Evolutionary conservation across 192 early-diverging fungal genomes (phyloP).

Genomic region (Funneliformis mosseae): DNA sequence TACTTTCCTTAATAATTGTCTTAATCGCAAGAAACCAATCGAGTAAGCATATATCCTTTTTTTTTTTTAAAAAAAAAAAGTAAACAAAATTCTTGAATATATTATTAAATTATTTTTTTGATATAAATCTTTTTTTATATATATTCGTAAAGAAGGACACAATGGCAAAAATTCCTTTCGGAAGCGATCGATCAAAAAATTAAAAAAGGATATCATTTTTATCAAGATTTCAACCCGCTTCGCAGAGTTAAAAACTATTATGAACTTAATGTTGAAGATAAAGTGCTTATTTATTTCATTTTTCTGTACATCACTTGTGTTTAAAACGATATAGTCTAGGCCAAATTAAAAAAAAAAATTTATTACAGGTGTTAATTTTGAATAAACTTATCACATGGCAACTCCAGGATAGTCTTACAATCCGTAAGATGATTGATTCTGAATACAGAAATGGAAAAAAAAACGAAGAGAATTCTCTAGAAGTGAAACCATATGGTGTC

Average conservation of each 20-base stretch:
- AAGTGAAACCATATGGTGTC: neutral
- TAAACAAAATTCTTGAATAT: no score
- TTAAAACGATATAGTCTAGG: no score
- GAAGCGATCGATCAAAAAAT: constrained; percentile 26
- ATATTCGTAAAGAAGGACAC: constrained; percentile 9
- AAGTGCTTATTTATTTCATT: neutral
- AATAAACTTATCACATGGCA: constrained; percentile 27
- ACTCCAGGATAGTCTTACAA: constrained; percentile 10
- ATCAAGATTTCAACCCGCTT: constrained; percentile 24
- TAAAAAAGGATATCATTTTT: constrained; percentile 26
- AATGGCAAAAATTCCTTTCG: constrained; percentile 16
- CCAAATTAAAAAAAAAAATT: neutral
- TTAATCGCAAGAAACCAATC: constrained; percentile 20
- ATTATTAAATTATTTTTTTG: no score
- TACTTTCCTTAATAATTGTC: constrained; percentile 13
- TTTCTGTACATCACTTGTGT: neutral
- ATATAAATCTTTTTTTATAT: neutral
- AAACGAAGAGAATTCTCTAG: constrained; percentile 11
- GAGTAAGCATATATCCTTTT: constrained; percentile 8
- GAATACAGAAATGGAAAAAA: constrained; percentile 15
- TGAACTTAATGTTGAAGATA: constrained; percentile 28
- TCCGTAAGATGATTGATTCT: constrained; percentile 14
- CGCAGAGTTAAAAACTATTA: constrained; percentile 28
- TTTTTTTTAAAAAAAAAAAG: neutral
- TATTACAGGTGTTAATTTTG: constrained; percentile 17